Percentiles rank a stretch among this genome's conserved stretches.
These are phyloP conservation scores for Gardenia jasminoides DNA, from an alignment of 257 asterid species.

Conservation along the genomic window DNA sequence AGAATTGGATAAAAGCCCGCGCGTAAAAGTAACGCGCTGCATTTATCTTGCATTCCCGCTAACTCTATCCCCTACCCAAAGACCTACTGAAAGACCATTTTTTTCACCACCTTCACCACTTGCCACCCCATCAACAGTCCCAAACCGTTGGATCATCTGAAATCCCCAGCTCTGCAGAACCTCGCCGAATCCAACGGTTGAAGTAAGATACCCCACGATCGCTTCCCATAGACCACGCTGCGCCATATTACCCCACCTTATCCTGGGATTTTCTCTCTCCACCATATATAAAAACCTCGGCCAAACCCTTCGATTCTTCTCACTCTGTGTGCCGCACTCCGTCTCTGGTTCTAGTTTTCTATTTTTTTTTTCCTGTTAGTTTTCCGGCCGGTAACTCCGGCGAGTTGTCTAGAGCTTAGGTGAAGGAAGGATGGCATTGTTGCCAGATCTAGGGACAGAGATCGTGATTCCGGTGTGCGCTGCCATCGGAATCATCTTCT, in stretches of 20 bases:
- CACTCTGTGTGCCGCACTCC: constrained; percentile 10
- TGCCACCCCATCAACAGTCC: not conserved
- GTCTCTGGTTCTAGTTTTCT: not conserved
- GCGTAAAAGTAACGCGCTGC: constrained; percentile 12
- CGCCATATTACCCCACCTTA: constrained; percentile 21
- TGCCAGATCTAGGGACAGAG: constrained; percentile 72
- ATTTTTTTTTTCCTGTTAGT: not conserved
- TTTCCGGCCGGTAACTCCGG: constrained; percentile 25
- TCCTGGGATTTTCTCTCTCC: constrained; percentile 19
- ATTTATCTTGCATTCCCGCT: constrained; percentile 18
- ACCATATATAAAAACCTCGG: constrained; percentile 23
- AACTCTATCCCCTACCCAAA: not conserved
- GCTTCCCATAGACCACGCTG: constrained; percentile 6
- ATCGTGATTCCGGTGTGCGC: constrained; percentile 74
- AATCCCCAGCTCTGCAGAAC: not conserved
- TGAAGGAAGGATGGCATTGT: constrained; percentile 44
- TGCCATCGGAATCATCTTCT: constrained; percentile 64
- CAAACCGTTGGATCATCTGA: not conserved
- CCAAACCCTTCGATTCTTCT: constrained; percentile 3
- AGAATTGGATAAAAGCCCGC: not conserved
- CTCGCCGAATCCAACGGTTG: not conserved
- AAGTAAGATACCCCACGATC: not conserved
- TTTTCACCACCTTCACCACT: not conserved
- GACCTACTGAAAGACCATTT: not conserved
- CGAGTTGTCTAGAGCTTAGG: constrained; percentile 24